Evolutionary conservation across 2,329 filamentous ascomycete genomes (phyloP), one percentile per base, ranked within the genome.

Genomic region (Neonectria punicea): DNA sequence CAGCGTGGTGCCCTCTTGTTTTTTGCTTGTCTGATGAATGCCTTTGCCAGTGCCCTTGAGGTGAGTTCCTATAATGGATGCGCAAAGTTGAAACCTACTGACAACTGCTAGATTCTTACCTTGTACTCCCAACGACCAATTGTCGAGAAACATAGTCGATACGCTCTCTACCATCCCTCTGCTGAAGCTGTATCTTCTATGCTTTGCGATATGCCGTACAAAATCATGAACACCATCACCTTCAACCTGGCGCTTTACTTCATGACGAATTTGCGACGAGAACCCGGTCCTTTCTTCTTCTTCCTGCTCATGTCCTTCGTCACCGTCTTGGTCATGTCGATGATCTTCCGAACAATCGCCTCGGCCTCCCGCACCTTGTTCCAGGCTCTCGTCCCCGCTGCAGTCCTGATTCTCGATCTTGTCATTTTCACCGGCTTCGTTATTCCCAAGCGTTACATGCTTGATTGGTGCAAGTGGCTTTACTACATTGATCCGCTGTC

Each of bases 101-200:
- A 67, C 61, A n/a, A 0, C 2, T 0, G 3, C 0, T 65, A 90
- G 84, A 96, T 97, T 76, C 80, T 96, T 36, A 94, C 92, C 0
- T 85, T 97, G 5, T 98, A 96, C 76, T 88, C 92, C 2, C 94
- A 97, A 86, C 91, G 94, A 41, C 92, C 92, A 1, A 97, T 97
- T 73, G 93, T 98, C 65, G 93, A 97, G 76, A 97, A 97, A 77
- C 94, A 98, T 73, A 82, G 86, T 61, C 89, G 92, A 63, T 97
- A 97, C 76, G 93, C 94, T 18, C 85, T 97, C 18, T 97, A 97
- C 74, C 94, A 97, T 74, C 93, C 94, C 0, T 94, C 92, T 10
- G 92, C 93, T 16, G 94, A 98, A 84, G 93, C 93, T n/a, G 85
- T 93, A 64, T 89, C 92, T 0, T 96, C 92, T 10, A 96, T 97